Evolutionary conservation across 345 rosid species (phyloP).

Genomic region (Cochlearia excelsa): DNA sequence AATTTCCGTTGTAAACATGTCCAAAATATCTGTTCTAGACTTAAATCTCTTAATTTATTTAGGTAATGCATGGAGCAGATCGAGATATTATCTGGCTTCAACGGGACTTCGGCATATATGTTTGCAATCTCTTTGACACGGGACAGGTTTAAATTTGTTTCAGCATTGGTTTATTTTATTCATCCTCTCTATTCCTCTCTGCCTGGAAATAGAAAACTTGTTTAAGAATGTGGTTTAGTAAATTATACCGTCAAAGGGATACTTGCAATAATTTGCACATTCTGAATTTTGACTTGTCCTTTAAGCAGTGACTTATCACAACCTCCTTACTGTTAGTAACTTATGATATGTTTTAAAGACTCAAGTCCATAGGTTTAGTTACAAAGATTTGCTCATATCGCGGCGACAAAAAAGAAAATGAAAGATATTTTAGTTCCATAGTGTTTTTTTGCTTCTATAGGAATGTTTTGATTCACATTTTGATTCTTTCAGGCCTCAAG

Average conservation of each 20-base stretch:
- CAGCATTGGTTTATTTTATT: slow-evolving; percentile 3
- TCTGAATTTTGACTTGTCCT: slow-evolving; percentile 5
- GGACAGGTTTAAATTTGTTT: slow-evolving; percentile 70
- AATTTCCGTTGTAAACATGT: neutral
- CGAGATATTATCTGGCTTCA: slow-evolving; percentile 95
- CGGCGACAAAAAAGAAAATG: neutral
- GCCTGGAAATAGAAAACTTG: slow-evolving; percentile 1
- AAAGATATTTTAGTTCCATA: neutral
- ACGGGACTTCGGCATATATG: slow-evolving; percentile 92
- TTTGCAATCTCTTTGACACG: slow-evolving; percentile 96
- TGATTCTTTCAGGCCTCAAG: slow-evolving; percentile 66
- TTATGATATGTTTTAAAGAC: slow-evolving; percentile 10
- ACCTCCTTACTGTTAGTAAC: slow-evolving; percentile 4
- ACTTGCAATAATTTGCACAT: slow-evolving; percentile 1
- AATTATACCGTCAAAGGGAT: slow-evolving; percentile 6
- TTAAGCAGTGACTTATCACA: slow-evolving; percentile 8
- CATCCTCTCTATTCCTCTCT: neutral
- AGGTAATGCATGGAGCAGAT: slow-evolving; percentile 99
- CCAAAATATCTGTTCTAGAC: slow-evolving; percentile 23
- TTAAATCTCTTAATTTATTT: slow-evolving; percentile 37
- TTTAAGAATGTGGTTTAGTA: slow-evolving; percentile 4
- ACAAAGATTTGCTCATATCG: slow-evolving; percentile 15
- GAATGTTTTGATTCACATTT: slow-evolving; percentile 14
- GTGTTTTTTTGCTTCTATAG: neutral
- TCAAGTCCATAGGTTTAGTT: slow-evolving; percentile 1